These are phyloP conservation scores for Hortaea sp. DNA, from an alignment of 2,329 filamentous ascomycete species.

Conservation along the genomic window DNA sequence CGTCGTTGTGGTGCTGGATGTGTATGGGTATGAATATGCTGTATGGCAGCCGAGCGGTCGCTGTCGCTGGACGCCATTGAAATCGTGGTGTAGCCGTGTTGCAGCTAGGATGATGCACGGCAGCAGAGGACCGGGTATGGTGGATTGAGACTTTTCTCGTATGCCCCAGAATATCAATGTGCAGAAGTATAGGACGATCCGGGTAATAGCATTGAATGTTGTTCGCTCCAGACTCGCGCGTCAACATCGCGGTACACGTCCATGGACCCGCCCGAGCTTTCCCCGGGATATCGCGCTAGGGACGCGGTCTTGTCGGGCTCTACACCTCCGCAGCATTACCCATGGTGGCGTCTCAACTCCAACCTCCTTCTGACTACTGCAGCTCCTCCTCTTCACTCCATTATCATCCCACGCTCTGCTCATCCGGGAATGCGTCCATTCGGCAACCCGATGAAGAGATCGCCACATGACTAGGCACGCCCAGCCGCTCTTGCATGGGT, in stretches of 20 bases:
- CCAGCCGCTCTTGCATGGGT: too few relatives aligned
- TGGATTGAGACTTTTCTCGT: not conserved
- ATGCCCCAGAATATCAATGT: not conserved
- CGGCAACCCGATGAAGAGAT: too few relatives aligned
- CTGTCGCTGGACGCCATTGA: not conserved
- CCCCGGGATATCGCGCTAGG: too few relatives aligned
- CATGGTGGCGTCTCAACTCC: too few relatives aligned
- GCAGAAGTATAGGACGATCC: not conserved
- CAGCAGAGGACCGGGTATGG: not conserved
- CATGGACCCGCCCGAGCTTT: not conserved
- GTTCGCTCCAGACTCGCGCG: not conserved
- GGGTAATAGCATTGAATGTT: not conserved
- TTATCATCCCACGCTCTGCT: too few relatives aligned
- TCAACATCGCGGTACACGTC: not conserved
- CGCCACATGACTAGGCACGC: too few relatives aligned
- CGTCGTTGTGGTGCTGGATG: conserved; percentile 3
- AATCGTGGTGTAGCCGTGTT: not conserved
- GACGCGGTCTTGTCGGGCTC: too few relatives aligned
- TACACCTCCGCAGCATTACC: too few relatives aligned
- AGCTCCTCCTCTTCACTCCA: too few relatives aligned
- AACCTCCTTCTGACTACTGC: too few relatives aligned
- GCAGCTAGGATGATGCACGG: not conserved
- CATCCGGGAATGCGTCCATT: too few relatives aligned
- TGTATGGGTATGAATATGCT: not conserved
- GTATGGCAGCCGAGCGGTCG: not conserved